phyloP scores from a whole-genome alignment of 2,329 filamentous ascomycete genomes.

The Claviceps sp. region DNA sequence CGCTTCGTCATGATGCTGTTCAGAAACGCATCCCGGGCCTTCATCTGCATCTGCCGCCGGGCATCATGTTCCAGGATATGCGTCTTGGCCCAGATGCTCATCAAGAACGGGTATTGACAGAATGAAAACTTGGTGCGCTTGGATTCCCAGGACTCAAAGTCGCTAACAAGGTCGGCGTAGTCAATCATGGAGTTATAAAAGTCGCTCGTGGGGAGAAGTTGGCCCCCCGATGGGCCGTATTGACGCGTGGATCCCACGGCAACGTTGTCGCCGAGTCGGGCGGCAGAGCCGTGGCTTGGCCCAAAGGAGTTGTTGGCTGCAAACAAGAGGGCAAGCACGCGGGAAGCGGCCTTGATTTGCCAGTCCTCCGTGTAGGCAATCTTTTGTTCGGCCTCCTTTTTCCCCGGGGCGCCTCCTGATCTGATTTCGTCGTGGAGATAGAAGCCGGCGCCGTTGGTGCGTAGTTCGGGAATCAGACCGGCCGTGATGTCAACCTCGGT shows the following conservation, averaged over 20 bases:
- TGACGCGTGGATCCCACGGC: conserved; percentile 11
- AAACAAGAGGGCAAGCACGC: conserved; percentile 69
- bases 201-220: conserved; percentile 64
- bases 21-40: conserved; percentile 81
- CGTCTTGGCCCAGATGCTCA: conserved; percentile 88
- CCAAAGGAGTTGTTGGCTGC: conserved; percentile 55
- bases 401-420: conserved; percentile 33
- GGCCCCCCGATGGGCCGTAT: conserved; percentile 32
- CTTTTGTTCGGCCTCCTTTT: conserved; percentile 40
- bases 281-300: conserved; percentile 20
- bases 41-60: conserved; percentile 75
- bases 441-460: conserved; percentile 39
- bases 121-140: conserved; percentile 66
- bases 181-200: conserved; percentile 85
- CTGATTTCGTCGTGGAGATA: conserved; percentile 68
- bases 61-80: conserved; percentile 82
- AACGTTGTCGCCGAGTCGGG: conserved; percentile 7
- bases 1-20: conserved; percentile 69
- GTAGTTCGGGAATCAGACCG: conserved; percentile 61
- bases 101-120: conserved; percentile 82
- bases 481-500: conserved; percentile 46
- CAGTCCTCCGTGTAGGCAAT: conserved; percentile 69
- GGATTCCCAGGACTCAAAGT: conserved; percentile 81
- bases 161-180: conserved; percentile 68
- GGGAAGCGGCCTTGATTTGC: conserved; percentile 72